Percentiles rank a stretch among this genome's conserved stretches.
Conservation (phyloP, 2,329 filamentous ascomycete species). For the Fusarium sp. region DNA sequence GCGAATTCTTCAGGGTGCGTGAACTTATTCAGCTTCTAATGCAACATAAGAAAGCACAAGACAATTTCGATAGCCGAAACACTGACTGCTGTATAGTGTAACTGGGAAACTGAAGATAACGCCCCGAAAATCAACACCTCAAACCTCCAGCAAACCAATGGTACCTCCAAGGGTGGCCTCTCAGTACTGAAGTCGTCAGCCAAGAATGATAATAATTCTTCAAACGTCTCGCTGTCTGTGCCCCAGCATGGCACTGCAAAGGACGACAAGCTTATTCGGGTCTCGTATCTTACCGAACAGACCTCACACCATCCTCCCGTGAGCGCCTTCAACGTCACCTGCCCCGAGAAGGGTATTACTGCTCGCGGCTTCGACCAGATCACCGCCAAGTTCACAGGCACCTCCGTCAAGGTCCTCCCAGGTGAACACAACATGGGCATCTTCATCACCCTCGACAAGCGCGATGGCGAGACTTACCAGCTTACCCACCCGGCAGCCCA, state of each 20-base stretch:
- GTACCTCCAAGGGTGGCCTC: constrained; percentile 55
- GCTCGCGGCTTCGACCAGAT: constrained; percentile 96
- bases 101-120: constrained; percentile 91
- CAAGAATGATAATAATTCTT: constrained; percentile 58
- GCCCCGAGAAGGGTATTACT: constrained; percentile 87
- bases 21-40: background rate
- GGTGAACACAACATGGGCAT: constrained; percentile 96
- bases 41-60: background rate
- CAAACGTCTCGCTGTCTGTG: constrained; percentile 63
- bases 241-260: constrained; percentile 58
- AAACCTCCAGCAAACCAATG: constrained; percentile 49
- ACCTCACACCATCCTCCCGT: constrained; percentile 98
- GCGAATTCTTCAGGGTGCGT: constrained; percentile 94
- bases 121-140: constrained; percentile 72
- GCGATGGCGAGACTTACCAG: constrained; percentile 91
- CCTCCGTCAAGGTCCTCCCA: constrained; percentile 89
- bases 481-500: constrained; percentile 95
- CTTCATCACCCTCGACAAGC: constrained; percentile 85
- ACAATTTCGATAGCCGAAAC: background rate
- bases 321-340: constrained; percentile 94
- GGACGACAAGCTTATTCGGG: constrained; percentile 70
- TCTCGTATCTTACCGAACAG: constrained; percentile 97
- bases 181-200: constrained; percentile 60
- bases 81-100: constrained; percentile 70
- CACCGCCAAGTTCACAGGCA: constrained; percentile 97